phyloP scores from a whole-genome alignment of 306 rosid genomes.

The Inga laurina region DNA sequence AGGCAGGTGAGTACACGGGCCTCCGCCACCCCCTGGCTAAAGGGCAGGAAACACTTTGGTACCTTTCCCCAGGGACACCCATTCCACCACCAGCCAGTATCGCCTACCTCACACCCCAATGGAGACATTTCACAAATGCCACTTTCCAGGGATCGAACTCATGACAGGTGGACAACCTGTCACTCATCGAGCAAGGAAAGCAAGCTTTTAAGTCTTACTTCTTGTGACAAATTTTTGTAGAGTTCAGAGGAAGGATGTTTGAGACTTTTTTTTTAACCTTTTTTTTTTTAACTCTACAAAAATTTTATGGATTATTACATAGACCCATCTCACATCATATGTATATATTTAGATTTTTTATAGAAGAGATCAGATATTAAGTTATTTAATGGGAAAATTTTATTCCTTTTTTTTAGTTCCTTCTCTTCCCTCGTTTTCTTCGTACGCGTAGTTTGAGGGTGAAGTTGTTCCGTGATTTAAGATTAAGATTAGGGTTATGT shows the following conservation, averaged over 20 bases:
- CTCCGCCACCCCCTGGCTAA: too few species aligned
- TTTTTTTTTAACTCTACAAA: not conserved
- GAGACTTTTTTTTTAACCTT: not conserved
- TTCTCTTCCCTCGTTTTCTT: not conserved
- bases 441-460: not conserved
- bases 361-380: not conserved
- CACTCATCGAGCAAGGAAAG: too few species aligned
- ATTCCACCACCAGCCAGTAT: too few species aligned
- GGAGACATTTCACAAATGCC: too few species aligned
- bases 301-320: not conserved
- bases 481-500: not conserved
- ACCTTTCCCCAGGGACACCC: too few species aligned
- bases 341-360: not conserved
- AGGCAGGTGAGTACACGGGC: too few species aligned
- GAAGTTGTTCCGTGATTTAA: not conserved
- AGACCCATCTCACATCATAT: not conserved
- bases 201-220: not conserved
- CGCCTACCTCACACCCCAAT: too few species aligned
- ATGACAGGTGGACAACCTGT: too few species aligned
- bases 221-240: not conserved
- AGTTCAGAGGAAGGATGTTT: not conserved
- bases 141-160: too few species aligned
- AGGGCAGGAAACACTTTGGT: too few species aligned
- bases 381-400: not conserved
- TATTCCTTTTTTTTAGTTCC: not conserved